Evolutionary conservation across 2,329 filamentous ascomycete genomes (phyloP).

Genomic region (Pochonia chlamydosporia): DNA sequence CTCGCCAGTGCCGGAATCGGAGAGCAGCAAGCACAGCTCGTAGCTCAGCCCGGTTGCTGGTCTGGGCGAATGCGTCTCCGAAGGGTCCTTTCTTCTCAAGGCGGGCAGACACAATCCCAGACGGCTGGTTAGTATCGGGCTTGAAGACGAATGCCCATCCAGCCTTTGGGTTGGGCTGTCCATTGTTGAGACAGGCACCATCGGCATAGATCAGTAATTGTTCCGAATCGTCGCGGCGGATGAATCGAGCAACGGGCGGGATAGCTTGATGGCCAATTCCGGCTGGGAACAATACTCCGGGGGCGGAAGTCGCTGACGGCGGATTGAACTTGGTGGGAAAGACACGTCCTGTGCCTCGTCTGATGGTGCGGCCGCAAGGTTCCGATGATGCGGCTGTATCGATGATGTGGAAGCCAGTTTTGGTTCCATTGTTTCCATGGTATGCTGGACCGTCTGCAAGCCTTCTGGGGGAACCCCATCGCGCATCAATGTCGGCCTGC

Average conservation of each 20-base stretch:
- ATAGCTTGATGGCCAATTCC: neutral
- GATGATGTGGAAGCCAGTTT: too few species aligned
- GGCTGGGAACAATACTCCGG: slow-evolving; percentile 5
- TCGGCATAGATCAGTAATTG: slow-evolving; percentile 36
- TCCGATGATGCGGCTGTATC: too few species aligned
- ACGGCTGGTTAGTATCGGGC: neutral
- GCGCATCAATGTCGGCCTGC: too few species aligned
- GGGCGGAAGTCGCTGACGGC: slow-evolving; percentile 7
- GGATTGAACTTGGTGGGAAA: slow-evolving; percentile 12
- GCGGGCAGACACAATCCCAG: slow-evolving; percentile 15
- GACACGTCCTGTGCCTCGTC: slow-evolving; percentile 9
- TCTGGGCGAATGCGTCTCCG: slow-evolving; percentile 28
- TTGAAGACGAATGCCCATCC: slow-evolving; percentile 33
- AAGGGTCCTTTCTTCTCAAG: slow-evolving; percentile 38
- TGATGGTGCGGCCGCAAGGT: too few species aligned
- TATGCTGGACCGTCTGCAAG: too few species aligned
- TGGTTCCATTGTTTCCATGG: too few species aligned
- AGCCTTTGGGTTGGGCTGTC: slow-evolving; percentile 25
- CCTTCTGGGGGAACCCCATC: too few species aligned
- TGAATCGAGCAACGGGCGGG: slow-evolving; percentile 6
- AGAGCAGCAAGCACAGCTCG: slow-evolving; percentile 5
- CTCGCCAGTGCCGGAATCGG: neutral
- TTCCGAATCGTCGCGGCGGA: slow-evolving; percentile 5
- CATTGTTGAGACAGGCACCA: slow-evolving; percentile 39
- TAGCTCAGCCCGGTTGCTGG: slow-evolving; percentile 32